Conservation (phyloP, 2,329 filamentous ascomycete species). For the Clonostachys sp. region DNA sequence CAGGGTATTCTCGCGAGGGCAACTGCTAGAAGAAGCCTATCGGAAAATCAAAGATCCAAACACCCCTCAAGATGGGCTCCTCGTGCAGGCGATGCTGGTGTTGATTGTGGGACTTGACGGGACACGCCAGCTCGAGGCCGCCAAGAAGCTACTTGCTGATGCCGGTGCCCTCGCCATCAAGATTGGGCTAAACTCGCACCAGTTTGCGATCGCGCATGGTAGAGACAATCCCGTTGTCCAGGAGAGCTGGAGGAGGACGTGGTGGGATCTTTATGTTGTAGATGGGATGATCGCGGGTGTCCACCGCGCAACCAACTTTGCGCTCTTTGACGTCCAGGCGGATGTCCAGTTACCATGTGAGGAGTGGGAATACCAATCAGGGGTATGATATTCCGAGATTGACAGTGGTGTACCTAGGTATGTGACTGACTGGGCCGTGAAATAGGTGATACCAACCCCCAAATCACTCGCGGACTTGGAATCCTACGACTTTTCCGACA, state of each 20-base stretch:
- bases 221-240: conserved; percentile 64
- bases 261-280: conserved; percentile 82
- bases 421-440: too few species aligned
- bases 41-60: conserved; percentile 42
- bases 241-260: conserved; percentile 83
- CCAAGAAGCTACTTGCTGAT: conserved; percentile 60
- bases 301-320: conserved; percentile 65
- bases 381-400: conserved; percentile 18
- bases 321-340: conserved; percentile 61
- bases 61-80: conserved; percentile 50
- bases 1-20: conserved; percentile 23
- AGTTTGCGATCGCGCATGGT: conserved; percentile 62
- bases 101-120: conserved; percentile 76
- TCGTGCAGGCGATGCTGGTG: conserved; percentile 74
- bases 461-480: conserved; percentile 72
- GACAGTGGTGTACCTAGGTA: too few species aligned
- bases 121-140: conserved; percentile 64
- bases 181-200: conserved; percentile 67
- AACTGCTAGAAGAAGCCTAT: conserved; percentile 55
- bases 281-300: conserved; percentile 83
- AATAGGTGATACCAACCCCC: conserved; percentile 46
- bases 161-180: conserved; percentile 71
- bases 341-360: conserved; percentile 78
- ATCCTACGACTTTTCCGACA: conserved; percentile 66
- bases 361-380: conserved; percentile 62